A percentile compares a stretch with the other conserved stretches of the same genome.
phyloP scores from a whole-genome alignment of 75 land plant species.

The Adiantum capillusveneris region DNA sequence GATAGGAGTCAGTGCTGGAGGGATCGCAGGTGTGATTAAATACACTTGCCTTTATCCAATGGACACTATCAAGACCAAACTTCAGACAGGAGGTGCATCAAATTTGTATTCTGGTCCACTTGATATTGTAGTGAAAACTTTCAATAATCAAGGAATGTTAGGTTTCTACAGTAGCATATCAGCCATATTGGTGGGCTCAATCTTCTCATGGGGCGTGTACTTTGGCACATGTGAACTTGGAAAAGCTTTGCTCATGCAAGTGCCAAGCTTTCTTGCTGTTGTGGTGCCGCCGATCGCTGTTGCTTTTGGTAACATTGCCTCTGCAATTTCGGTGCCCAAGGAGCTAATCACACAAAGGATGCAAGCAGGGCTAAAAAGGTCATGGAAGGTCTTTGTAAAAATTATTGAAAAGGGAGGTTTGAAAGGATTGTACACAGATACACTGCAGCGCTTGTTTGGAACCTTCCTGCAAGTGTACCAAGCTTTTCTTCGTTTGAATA shows the following conservation, averaged over 20 bases:
- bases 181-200: slow-evolving; percentile 75
- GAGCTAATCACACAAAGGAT: slow-evolving; percentile 81
- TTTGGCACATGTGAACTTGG: slow-evolving; percentile 86
- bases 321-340: slow-evolving; percentile 81
- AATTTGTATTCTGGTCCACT: slow-evolving; percentile 35
- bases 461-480: slow-evolving; percentile 73
- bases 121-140: slow-evolving; percentile 45
- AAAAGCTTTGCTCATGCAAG: slow-evolving; percentile 47
- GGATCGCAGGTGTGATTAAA: slow-evolving; percentile 88
- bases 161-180: slow-evolving; percentile 84
- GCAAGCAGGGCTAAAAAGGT: slow-evolving; percentile 61
- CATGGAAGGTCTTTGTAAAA: slow-evolving; percentile 59
- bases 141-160: slow-evolving; percentile 40
- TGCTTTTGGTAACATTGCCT: slow-evolving; percentile 74
- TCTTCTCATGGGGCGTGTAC: slow-evolving; percentile 69
- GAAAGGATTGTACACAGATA: slow-evolving; percentile 70
- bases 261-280: slow-evolving; percentile 31
- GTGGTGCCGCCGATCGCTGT: slow-evolving; percentile 72
- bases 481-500: slow-evolving; percentile 89
- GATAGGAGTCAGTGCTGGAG: slow-evolving; percentile 85
- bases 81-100: slow-evolving; percentile 72
- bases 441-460: slow-evolving; percentile 69
- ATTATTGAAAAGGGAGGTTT: slow-evolving; percentile 59
- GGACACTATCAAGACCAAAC: slow-evolving; percentile 85
- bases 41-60: slow-evolving; percentile 81